Evolutionary conservation across 495 filamentous ascomycete species (phyloP), one percentile per base, ranked within the genome.

Genomic region (Lasiosphaeria ovina): DNA sequence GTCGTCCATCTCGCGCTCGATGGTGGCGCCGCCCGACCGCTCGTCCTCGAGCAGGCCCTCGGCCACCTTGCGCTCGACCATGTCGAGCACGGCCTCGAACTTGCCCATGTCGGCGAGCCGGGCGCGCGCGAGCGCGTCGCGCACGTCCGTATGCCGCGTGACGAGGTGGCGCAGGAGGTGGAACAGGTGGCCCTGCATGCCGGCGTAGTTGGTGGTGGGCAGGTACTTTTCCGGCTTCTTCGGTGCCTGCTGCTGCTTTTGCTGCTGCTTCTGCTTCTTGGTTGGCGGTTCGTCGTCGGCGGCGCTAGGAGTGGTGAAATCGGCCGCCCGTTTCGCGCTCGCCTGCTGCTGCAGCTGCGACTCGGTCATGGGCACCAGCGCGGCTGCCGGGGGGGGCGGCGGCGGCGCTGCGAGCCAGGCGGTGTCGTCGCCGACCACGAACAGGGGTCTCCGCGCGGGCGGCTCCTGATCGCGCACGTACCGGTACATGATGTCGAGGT

Each of bases 161-260:
- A 98, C 83, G 51, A 98, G 83, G 3, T 92, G 82, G 4, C 93
- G 85, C 8, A 97, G 85, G 32, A 99, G 81, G 69, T 96, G 89
- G 79, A 99, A 99, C 40, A 97, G 82, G 74, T 99, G 94, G 3
- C 89, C 83, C 69, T 97, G 93, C 79, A 99, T 89, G 35, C 85
- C 85, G n/a, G 83, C 77, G 32, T 95, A 77, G 66, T 91, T 97
- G 6, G 92, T 85, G 34, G 87, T 87, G 12, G 75, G 74, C 33
- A 58, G 45, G 24, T 70, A 59, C 53, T 73, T 76, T 63, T 83
- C 78, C 36, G 74, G 12, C 35, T 35, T 48, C 42, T 14, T 51
- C 7, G 7, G 34, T 40, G 10, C 16, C 24, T 48, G 6, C 47
- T 33, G 6, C 1, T 14, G 8, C 40, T 35, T n/a, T 7, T 16